Evolutionary conservation across 352 stramenopile genomes (phyloP).

Genomic region (Phytophthora pistaciae): DNA sequence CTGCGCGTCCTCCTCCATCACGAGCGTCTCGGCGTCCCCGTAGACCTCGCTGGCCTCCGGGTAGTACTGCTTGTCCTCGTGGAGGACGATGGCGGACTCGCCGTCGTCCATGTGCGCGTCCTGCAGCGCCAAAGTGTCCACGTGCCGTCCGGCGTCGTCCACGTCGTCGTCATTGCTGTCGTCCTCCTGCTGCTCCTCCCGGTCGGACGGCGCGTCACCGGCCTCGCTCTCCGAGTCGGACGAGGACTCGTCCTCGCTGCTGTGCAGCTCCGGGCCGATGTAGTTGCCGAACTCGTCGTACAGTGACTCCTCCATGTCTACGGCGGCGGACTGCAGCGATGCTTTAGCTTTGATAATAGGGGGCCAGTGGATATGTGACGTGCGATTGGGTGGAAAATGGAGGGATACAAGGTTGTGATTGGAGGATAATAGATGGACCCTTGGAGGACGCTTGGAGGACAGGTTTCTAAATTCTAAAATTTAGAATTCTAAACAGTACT

Average conservation of each 20-base stretch:
- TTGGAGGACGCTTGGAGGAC: slow-evolving; percentile 3
- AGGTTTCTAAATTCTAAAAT: slow-evolving; percentile 12
- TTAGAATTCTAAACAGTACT: slow-evolving; percentile 43
- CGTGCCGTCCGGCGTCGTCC: slow-evolving; percentile 33
- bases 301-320: slow-evolving; percentile 94
- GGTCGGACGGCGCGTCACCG: slow-evolving; percentile 37
- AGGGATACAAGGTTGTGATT: slow-evolving; percentile 3
- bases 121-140: slow-evolving; percentile 65
- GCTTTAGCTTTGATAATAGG: background rate
- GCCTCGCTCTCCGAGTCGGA: slow-evolving; percentile 57
- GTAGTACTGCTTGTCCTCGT: slow-evolving; percentile 99
- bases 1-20: slow-evolving; percentile 99
- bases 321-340: background rate
- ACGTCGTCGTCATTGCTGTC: slow-evolving; percentile 48
- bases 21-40: slow-evolving; percentile 96
- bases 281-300: slow-evolving; percentile 99
- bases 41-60: slow-evolving; percentile 97
- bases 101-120: slow-evolving; percentile 70
- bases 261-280: slow-evolving; percentile 97
- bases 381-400: slow-evolving; percentile 17
- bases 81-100: slow-evolving; percentile 95
- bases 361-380: slow-evolving; percentile 22
- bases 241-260: slow-evolving; percentile 76
- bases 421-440: slow-evolving; percentile 2
- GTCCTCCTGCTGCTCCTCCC: slow-evolving; percentile 43